Conservation (phyloP, 2,329 filamentous ascomycete species). For the Trichophyton simii region DNA sequence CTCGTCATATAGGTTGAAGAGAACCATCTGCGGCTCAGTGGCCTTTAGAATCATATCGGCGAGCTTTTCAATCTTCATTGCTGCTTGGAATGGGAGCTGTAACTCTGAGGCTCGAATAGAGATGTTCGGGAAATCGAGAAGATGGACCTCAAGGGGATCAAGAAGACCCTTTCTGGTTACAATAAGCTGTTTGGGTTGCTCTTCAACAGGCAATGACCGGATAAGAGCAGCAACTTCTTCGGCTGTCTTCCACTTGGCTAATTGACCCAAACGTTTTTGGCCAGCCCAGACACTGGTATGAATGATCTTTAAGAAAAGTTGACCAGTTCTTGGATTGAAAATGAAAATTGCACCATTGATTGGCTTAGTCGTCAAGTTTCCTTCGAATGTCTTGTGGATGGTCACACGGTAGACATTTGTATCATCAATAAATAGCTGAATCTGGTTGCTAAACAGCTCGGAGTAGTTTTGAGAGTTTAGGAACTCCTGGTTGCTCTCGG, state of each 20-base stretch:
- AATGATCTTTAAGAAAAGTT: constrained; percentile 97
- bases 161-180: constrained; percentile 94
- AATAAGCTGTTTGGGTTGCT: constrained; percentile 97
- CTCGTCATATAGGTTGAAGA: constrained; percentile 98
- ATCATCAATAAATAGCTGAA: constrained; percentile 96
- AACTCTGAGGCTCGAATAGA: constrained; percentile 95
- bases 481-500: constrained; percentile 98
- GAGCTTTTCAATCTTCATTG: constrained; percentile 99
- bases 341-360: constrained; percentile 99
- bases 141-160: constrained; percentile 90
- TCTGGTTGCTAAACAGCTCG: constrained; percentile 97
- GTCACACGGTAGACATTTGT: constrained; percentile 99
- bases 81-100: constrained; percentile 95
- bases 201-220: constrained; percentile 86
- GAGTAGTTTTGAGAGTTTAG: constrained; percentile 99
- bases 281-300: constrained; percentile 99
- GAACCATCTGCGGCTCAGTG: constrained; percentile 98
- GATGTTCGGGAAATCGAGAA: constrained; percentile 98
- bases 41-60: constrained; percentile 97
- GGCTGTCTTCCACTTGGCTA: constrained; percentile 99
- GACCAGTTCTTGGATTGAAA: constrained; percentile 96
- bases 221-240: constrained; percentile 98
- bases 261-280: constrained; percentile 94
- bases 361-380: constrained; percentile 95
- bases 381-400: constrained; percentile 98